Conservation (phyloP, 768 basidiomycete species). For the Mycena chlorophos region DNA sequence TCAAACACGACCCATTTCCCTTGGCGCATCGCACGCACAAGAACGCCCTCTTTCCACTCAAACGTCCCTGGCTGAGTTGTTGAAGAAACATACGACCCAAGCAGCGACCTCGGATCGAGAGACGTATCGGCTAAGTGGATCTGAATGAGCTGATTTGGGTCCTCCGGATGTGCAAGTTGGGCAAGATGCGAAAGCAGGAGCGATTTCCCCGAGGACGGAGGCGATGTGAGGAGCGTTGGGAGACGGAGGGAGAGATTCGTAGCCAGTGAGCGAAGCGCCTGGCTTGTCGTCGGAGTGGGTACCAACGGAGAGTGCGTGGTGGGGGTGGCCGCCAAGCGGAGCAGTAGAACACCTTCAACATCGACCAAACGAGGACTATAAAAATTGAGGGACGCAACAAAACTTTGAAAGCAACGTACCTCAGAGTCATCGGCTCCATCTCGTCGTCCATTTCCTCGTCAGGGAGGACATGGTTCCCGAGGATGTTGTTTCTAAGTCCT, state of each 20-base stretch:
- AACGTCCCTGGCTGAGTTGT: slow-evolving; percentile 81
- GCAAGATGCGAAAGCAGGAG: slow-evolving; percentile 79
- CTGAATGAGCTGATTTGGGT: slow-evolving; percentile 70
- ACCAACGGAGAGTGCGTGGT: slow-evolving; percentile 47
- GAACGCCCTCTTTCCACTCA: slow-evolving; percentile 94
- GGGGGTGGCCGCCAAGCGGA: slow-evolving; percentile 42
- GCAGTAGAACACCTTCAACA: slow-evolving; percentile 66
- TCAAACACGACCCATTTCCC: slow-evolving; percentile 93
- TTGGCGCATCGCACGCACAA: slow-evolving; percentile 85
- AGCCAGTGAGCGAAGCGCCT: slow-evolving; percentile 63
- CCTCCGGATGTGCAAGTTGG: slow-evolving; percentile 55
- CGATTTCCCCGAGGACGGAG: slow-evolving; percentile 88
- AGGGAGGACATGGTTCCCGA: slow-evolving; percentile 44
- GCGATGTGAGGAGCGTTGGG: slow-evolving; percentile 81
- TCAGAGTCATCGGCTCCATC: slow-evolving; percentile 51
- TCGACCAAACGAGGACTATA: slow-evolving; percentile 57
- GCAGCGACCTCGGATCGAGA: slow-evolving; percentile 86
- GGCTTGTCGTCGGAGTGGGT: slow-evolving; percentile 58
- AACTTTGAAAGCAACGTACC: slow-evolving; percentile 41
- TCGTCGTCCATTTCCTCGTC: slow-evolving; percentile 43
- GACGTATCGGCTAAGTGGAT: slow-evolving; percentile 95
- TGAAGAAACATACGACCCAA: slow-evolving; percentile 93
- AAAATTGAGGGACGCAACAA: slow-evolving; percentile 17
- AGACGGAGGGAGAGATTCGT: slow-evolving; percentile 64
- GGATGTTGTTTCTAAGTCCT: slow-evolving; percentile 48